A percentile compares a stretch with the other conserved stretches of the same genome.
Evolutionary conservation across 495 filamentous ascomycete species (phyloP).

Genomic region (Parathielavia appendiculata): DNA sequence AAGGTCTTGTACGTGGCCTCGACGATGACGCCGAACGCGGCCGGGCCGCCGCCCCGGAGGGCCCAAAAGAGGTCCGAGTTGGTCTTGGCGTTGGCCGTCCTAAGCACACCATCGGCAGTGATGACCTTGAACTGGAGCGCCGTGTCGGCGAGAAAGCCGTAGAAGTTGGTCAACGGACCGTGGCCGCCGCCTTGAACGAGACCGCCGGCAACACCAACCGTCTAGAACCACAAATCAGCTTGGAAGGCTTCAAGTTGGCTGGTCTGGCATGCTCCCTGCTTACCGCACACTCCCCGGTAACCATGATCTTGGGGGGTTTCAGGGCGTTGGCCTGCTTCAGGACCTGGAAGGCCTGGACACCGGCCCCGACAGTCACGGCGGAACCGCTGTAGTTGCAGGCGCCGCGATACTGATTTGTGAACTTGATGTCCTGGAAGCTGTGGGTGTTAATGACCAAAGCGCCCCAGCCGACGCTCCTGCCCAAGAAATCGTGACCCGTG

Average conservation of each 20-base stretch:
- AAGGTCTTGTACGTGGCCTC: slow-evolving; percentile 49
- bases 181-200: slow-evolving; percentile 56
- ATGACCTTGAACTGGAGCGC: slow-evolving; percentile 53
- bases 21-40: slow-evolving; percentile 53
- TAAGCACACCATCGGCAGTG: slow-evolving; percentile 49
- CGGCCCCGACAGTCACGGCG: slow-evolving; percentile 46
- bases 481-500: slow-evolving; percentile 58
- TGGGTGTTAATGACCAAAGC: slow-evolving; percentile 62
- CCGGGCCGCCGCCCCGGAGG: slow-evolving; percentile 55
- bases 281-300: slow-evolving; percentile 45
- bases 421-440: slow-evolving; percentile 48
- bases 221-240: slow-evolving; percentile 41
- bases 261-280: slow-evolving; percentile 13
- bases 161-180: slow-evolving; percentile 45
- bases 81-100: slow-evolving; percentile 45
- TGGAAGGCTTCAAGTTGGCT: slow-evolving; percentile 33
- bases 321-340: slow-evolving; percentile 42
- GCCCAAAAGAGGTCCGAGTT: slow-evolving; percentile 64
- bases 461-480: slow-evolving; percentile 55
- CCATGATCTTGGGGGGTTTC: slow-evolving; percentile 44
- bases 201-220: slow-evolving; percentile 49
- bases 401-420: slow-evolving; percentile 36
- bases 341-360: slow-evolving; percentile 42
- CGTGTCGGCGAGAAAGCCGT: slow-evolving; percentile 53
- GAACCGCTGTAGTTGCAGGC: slow-evolving; percentile 38